Evolutionary conservation across 352 stramenopile species (phyloP), one percentile per base, ranked within the genome.

Genomic region (Phytophthora multivora): DNA sequence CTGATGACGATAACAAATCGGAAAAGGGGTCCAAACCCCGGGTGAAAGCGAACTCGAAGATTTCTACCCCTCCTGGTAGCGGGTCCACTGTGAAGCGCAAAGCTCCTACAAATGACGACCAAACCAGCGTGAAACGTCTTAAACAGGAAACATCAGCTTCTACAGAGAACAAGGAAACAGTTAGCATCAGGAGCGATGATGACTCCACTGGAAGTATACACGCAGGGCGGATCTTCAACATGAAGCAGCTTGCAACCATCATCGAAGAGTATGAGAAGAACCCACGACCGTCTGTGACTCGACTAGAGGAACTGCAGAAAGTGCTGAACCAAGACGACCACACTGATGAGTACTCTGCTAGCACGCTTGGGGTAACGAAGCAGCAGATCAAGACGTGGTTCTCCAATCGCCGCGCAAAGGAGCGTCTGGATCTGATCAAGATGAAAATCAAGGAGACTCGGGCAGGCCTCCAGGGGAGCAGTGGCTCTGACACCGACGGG

Each of bases 221-320:
- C 30, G 59, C 77, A 15, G 85, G 83, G 12, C 83, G 83, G 51
- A 86, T 93, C 51, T 95, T 93, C 38, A 95, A 92, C 51, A 78
- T 93, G 28, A 93, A 93, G 61, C 86, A 95, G 67, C 72, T 95
- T 7, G 82, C 82, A 18, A 90, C 80, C 35, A 89, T 95, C 33
- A 90, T 92, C 42, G 86, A 92, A 56, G 81, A 90, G 59, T 95
- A 93, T 52, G 86, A 93, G 63, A 90, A 91, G 69, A 93, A 89
- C 43, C 79, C 84, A 21, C 75, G 78, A 3, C 86, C 86, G 19
- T 89, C 65, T 35, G 69, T 78, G 12, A 55, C 77, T 21, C 83
- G 86, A 46, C 57, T 95, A 45, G 81, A 90, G 46, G 81, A 93
- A 52, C 61, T 95, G 31, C 67, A 89, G 50, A 75, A 78, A 43